phyloP scores from a whole-genome alignment of 768 basidiomycete species.

The Hortiboletus flavorubellus region DNA sequence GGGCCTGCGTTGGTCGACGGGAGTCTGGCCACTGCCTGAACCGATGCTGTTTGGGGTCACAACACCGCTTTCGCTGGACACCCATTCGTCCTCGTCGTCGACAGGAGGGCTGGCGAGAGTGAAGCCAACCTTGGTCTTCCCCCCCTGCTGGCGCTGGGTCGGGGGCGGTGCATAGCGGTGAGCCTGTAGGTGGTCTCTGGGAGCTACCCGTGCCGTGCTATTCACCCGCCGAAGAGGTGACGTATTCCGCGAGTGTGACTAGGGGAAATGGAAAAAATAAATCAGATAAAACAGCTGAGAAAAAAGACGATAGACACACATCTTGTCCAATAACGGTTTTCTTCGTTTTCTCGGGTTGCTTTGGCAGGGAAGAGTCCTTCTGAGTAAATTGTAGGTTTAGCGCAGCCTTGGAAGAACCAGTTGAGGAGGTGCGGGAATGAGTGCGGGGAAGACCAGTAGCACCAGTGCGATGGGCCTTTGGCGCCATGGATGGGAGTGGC shows the following conservation, averaged over 20 bases:
- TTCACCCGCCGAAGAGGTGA: slow-evolving; percentile 27
- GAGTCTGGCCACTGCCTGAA: slow-evolving; percentile 40
- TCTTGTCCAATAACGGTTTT: slow-evolving; percentile 44
- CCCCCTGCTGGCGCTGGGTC: slow-evolving; percentile 30
- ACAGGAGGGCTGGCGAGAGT: slow-evolving; percentile 50
- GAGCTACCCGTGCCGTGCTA: slow-evolving; percentile 26
- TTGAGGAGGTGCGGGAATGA: slow-evolving; percentile 63
- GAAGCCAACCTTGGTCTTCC: slow-evolving; percentile 51
- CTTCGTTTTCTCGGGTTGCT: slow-evolving; percentile 51
- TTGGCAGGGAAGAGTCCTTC: slow-evolving; percentile 47
- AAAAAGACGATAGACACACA: slow-evolving; percentile 34
- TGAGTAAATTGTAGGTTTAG: slow-evolving; percentile 67
- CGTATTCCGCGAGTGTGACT: slow-evolving; percentile 23
- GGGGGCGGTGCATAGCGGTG: slow-evolving; percentile 28
- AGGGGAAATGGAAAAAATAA: neutral
- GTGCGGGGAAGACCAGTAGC: slow-evolving; percentile 49
- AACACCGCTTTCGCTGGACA: slow-evolving; percentile 74
- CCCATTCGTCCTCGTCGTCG: slow-evolving; percentile 68
- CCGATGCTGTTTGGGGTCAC: slow-evolving; percentile 57
- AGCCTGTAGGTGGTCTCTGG: slow-evolving; percentile 35
- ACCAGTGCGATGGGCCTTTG: slow-evolving; percentile 46
- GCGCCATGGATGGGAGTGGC: slow-evolving; percentile 39
- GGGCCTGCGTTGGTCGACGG: slow-evolving; percentile 26
- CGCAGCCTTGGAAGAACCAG: slow-evolving; percentile 50
- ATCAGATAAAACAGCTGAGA: slow-evolving; percentile 13